phyloP scores from a whole-genome alignment of 352 stramenopile species.

The Blastocystis sp. region DNA sequence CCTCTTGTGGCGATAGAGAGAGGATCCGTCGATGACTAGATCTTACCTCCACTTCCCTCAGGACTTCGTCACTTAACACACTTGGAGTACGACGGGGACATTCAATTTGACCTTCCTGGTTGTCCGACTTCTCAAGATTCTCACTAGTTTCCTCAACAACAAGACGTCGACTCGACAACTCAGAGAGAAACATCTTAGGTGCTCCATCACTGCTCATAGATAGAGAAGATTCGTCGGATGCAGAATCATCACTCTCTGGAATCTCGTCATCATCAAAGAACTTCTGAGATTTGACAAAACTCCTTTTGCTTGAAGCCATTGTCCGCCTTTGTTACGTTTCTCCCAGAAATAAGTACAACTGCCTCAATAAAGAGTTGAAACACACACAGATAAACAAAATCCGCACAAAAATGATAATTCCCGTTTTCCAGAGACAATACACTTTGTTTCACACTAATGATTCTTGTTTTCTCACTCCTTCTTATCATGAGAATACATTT shows the following conservation, averaged over 20 bases:
- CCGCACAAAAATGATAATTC: too few species aligned
- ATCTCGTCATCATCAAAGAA: conserved; percentile 17
- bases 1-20: background rate
- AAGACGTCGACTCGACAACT: background rate
- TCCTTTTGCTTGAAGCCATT: background rate
- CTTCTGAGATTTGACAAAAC: background rate
- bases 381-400: too few species aligned
- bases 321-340: too few species aligned
- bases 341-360: too few species aligned
- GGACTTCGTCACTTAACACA: background rate
- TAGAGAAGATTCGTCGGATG: background rate
- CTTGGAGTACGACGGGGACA: background rate
- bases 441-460: too few species aligned
- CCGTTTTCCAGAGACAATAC: too few species aligned
- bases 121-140: background rate
- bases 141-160: too few species aligned
- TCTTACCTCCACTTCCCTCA: conserved; percentile 20
- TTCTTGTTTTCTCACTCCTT: too few species aligned
- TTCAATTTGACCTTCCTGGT: background rate
- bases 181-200: background rate
- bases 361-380: too few species aligned
- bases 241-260: background rate
- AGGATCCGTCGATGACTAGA: conserved; percentile 34
- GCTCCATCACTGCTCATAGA: background rate
- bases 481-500: too few species aligned